Evolutionary conservation across 2,329 filamentous ascomycete genomes (phyloP).

Genomic region (Fusarium tanahbumbuense): DNA sequence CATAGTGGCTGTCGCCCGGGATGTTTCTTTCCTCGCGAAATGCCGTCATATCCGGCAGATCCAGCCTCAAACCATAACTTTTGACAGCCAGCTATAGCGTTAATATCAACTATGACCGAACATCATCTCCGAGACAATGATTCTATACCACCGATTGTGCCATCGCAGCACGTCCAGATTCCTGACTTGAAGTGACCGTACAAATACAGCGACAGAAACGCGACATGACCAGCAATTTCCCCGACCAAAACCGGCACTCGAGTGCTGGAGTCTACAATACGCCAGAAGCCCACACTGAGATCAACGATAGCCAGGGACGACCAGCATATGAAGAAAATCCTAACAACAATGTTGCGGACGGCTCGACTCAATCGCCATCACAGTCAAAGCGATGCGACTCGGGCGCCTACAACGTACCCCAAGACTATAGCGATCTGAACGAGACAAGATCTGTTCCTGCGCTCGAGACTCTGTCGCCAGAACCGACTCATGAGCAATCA

Average conservation of each 20-base stretch:
- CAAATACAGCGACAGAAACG: neutral
- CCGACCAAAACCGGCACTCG: neutral
- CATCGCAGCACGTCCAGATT: neutral
- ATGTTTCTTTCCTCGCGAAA: conserved; percentile 10
- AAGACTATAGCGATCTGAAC: conserved; percentile 56
- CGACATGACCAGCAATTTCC: conserved; percentile 5
- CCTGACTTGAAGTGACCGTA: conserved; percentile 4
- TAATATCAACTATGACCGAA: conserved; percentile 2
- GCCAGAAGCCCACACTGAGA: conserved; percentile 5
- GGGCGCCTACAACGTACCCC: conserved; percentile 45
- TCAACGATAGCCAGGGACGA: neutral
- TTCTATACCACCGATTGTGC: neutral
- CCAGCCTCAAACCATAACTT: conserved; percentile 22
- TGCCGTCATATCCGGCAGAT: conserved; percentile 44
- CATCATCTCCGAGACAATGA: conserved; percentile 13
- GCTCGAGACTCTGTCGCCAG: conserved; percentile 6
- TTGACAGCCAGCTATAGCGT: conserved; percentile 14
- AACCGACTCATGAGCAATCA: conserved; percentile 6
- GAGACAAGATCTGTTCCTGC: conserved; percentile 50
- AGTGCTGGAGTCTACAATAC: conserved; percentile 8
- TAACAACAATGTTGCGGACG: neutral
- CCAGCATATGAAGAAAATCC: neutral
- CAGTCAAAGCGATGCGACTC: conserved; percentile 14
- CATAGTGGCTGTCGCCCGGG: conserved; percentile 32
- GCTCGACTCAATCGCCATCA: neutral